Percentiles rank a stretch among this genome's conserved stretches.
These are phyloP conservation scores for Diospyros lotus DNA, from an alignment of 148 eudicot genomes.

Conservation along the genomic window DNA sequence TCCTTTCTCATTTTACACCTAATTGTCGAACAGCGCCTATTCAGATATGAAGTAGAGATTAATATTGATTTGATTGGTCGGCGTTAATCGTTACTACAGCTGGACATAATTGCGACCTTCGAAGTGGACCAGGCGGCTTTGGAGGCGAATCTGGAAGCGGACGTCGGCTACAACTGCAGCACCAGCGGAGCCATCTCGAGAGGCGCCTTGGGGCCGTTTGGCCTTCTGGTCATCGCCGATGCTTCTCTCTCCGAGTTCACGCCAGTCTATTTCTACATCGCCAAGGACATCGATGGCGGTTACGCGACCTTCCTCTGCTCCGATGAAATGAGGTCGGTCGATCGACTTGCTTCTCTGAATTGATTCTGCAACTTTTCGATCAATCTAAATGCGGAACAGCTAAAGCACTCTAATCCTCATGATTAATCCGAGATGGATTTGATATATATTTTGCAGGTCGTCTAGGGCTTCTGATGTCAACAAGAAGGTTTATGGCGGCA, in stretches of 20 bases:
- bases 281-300: conserved; percentile 55
- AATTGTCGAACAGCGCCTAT: too few species aligned
- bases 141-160: conserved; percentile 41
- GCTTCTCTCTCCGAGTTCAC: conserved; percentile 63
- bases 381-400: too few species aligned
- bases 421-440: background rate
- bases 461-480: conserved; percentile 58
- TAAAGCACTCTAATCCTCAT: too few species aligned
- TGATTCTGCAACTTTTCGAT: background rate
- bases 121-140: conserved; percentile 44
- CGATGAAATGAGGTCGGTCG: conserved; percentile 53
- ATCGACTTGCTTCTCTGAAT: background rate
- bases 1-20: too few species aligned
- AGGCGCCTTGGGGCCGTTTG: conserved; percentile 80
- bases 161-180: conserved; percentile 56
- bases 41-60: too few species aligned
- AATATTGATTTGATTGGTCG: background rate
- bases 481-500: conserved; percentile 57
- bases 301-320: conserved; percentile 66
- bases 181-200: conserved; percentile 45
- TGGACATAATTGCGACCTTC: conserved; percentile 72
- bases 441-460: conserved; percentile 39
- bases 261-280: conserved; percentile 76
- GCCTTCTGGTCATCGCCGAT: conserved; percentile 73
- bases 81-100: conserved; percentile 22